Evolutionary conservation across 306 rosid species (phyloP), one percentile per base, ranked within the genome.

Genomic region (Cucurbita moschata): DNA sequence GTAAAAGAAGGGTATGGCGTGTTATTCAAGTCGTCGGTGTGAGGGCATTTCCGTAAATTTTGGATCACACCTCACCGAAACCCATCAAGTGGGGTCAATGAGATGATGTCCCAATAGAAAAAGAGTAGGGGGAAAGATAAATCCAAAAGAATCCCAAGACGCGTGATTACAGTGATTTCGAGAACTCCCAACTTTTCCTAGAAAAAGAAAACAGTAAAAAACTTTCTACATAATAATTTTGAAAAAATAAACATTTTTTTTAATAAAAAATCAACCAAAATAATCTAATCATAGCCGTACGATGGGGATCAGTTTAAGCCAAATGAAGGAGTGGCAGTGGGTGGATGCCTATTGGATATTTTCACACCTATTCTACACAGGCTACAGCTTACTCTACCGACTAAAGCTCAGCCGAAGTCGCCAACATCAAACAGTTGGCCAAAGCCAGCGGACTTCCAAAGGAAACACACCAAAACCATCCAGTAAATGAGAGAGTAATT

Each of bases 401-500:
- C 70, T 63, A 43, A 43, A 12, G 73, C 73, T 47, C 73, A 46
- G 56, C 56, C 73, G 40, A 19, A 68, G 26, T 68, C 73, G 42
- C 56, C 57, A 68, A 62, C 49, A 62, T 5, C 56, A 26, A 46
- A 46, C 72, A 26, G 19, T 23, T 47, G 56, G 56, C 73, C 56
- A 30, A 44, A 44, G 54, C 56, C 53, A n/a, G 53, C 10, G 37
- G 37, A 16, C 51, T 60, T 44, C 21, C 3, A 42, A 4, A 40
- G 30, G 40, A 39, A 63, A 39, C 50, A 55, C 12, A 19, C 13
- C 12, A 63, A 39, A 39, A 16, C 47, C 50, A 42, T 18, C 53
- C 9, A 65, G 71, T 43, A 65, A 65, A 19, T 19, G 19, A 19
- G 19, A 19, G 19, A 19, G 19, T 19, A 19, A 19, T 19, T 19